Evolutionary conservation across 495 filamentous ascomycete genomes (phyloP).

Genomic region (Hypoxylon fragiforme): DNA sequence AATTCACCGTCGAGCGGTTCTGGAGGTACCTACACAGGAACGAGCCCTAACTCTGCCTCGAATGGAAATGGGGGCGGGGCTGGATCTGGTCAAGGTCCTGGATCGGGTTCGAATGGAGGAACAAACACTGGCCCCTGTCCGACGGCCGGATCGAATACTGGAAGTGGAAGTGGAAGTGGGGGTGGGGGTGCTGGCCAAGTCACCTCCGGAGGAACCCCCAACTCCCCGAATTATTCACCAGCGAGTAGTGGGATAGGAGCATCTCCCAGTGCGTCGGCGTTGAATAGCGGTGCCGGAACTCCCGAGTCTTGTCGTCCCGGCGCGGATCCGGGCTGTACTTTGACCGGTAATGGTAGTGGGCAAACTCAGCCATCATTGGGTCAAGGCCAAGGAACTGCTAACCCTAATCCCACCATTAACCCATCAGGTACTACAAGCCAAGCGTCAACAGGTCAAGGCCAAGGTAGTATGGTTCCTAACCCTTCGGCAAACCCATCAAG

Average conservation of each 20-base stretch:
- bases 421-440: background rate
- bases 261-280: slow-evolving; percentile 3
- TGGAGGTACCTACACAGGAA: background rate
- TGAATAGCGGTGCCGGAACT: background rate
- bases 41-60: slow-evolving; percentile 8
- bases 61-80: slow-evolving; percentile 11
- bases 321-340: slow-evolving; percentile 3
- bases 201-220: slow-evolving; percentile 8
- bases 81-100: slow-evolving; percentile 13
- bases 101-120: slow-evolving; percentile 15
- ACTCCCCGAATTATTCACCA: slow-evolving; percentile 6
- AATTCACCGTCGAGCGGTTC: background rate
- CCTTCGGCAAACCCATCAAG: background rate
- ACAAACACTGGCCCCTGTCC: background rate
- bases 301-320: background rate
- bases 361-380: background rate
- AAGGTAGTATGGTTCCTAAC: slow-evolving; percentile 1
- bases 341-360: background rate
- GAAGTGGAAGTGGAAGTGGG: slow-evolving; percentile 8
- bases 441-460: background rate
- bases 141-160: slow-evolving; percentile 7
- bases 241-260: background rate
- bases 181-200: slow-evolving; percentile 10
- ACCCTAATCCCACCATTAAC: background rate
- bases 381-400: background rate